Evolutionary conservation across 306 rosid species (phyloP).

Genomic region (Ziziphus jujuba): DNA sequence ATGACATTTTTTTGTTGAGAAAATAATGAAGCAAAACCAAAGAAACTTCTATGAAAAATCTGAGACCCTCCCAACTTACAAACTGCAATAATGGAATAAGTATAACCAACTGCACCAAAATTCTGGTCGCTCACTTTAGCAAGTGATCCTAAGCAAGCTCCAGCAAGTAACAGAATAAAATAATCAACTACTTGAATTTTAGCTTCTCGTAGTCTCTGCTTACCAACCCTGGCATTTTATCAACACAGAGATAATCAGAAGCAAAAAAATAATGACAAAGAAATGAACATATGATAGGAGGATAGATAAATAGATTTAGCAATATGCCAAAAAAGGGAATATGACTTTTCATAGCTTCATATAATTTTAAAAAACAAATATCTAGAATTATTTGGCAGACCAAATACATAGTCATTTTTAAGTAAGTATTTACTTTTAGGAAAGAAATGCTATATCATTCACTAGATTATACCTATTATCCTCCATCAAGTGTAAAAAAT

Average conservation of each 20-base stretch:
- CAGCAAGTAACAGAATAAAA: conserved; percentile 86
- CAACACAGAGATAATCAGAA: conserved; percentile 24
- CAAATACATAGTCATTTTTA: too few species aligned
- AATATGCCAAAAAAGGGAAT: too few species aligned
- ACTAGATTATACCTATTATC: too few species aligned
- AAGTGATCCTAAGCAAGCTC: conserved; percentile 93
- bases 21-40: conserved; percentile 2
- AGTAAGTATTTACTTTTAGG: too few species aligned
- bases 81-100: conserved; percentile 86
- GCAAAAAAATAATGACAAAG: conserved; percentile 16
- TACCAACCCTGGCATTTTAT: conserved; percentile 59
- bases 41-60: background rate
- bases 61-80: conserved; percentile 54
- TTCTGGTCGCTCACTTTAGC: conserved; percentile 60
- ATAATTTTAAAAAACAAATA: too few species aligned
- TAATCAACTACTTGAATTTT: conserved; percentile 83
- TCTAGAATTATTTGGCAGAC: too few species aligned
- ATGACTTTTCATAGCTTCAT: too few species aligned
- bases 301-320: too few species aligned
- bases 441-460: too few species aligned
- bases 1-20: background rate
- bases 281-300: background rate
- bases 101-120: conserved; percentile 74
- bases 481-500: too few species aligned
- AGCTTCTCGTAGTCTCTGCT: conserved; percentile 90